phyloP scores from a whole-genome alignment of 1,284 basidiomycete genomes.

The Ustilago nuda region DNA sequence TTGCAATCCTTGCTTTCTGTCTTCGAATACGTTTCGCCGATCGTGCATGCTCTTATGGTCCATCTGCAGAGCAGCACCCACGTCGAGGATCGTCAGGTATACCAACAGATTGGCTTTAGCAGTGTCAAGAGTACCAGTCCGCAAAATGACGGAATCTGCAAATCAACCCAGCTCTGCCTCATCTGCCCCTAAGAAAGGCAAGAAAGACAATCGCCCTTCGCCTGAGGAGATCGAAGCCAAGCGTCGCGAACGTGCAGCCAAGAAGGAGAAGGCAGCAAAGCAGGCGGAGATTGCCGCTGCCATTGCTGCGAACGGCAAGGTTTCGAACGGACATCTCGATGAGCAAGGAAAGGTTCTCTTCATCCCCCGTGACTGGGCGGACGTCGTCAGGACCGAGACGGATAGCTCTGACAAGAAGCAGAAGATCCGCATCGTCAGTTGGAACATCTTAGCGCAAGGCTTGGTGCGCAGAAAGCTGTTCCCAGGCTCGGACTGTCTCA shows the following conservation, averaged over 20 bases:
- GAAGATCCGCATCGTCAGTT: conserved; percentile 52
- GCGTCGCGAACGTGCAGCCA: conserved; percentile 38
- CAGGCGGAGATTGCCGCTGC: conserved; percentile 46
- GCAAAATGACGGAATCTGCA: conserved; percentile 25
- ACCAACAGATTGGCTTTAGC: neutral
- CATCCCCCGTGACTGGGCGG: conserved; percentile 46
- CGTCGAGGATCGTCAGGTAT: neutral
- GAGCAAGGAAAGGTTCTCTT: conserved; percentile 42
- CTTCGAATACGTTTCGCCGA: neutral
- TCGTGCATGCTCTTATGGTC: conserved; percentile 13
- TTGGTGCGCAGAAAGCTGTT: conserved; percentile 70
- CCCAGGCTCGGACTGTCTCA: conserved; percentile 70
- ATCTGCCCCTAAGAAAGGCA: conserved; percentile 26
- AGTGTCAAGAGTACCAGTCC: neutral
- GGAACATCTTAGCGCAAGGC: conserved; percentile 70
- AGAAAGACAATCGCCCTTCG: conserved; percentile 36
- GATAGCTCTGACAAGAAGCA: neutral
- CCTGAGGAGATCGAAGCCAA: conserved; percentile 53
- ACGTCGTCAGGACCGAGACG: conserved; percentile 1
- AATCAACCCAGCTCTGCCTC: conserved; percentile 1
- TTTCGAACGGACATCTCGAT: conserved; percentile 48
- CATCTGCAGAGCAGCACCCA: neutral
- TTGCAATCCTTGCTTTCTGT: neutral
- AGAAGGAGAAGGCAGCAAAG: conserved; percentile 52
- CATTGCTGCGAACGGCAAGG: conserved; percentile 45